A percentile compares a stretch with the other conserved stretches of the same genome.
phyloP scores from a whole-genome alignment of 352 stramenopile species.

The Pythium vanterpoolii region DNA sequence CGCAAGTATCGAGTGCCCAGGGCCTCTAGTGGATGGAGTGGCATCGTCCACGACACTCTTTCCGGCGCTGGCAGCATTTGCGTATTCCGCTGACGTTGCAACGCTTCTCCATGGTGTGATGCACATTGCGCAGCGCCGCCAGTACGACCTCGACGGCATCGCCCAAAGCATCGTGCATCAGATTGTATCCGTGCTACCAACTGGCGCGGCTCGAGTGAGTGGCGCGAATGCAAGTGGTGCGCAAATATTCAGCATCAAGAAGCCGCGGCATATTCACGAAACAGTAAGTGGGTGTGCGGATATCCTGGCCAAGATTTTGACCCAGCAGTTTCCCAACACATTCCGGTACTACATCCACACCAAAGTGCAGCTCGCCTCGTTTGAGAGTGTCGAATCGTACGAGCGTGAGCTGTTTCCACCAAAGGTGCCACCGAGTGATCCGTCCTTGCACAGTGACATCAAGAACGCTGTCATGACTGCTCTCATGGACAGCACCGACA shows the following conservation, averaged over 20 bases:
- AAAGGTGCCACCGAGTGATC: constrained; percentile 47
- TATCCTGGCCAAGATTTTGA: constrained; percentile 62
- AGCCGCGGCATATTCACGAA: constrained; percentile 35
- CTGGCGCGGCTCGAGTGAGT: constrained; percentile 17
- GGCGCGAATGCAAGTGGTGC: not conserved
- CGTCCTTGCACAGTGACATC: constrained; percentile 49
- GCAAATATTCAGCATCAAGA: constrained; percentile 39
- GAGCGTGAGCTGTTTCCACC: constrained; percentile 64
- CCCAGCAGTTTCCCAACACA: constrained; percentile 71
- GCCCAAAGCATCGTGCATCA: constrained; percentile 50
- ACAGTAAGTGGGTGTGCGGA: constrained; percentile 63
- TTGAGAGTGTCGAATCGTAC: constrained; percentile 68
- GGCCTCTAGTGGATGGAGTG: constrained; percentile 4
- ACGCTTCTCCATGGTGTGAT: constrained; percentile 62
- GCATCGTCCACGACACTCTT: constrained; percentile 35
- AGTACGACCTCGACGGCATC: constrained; percentile 40
- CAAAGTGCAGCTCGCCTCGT: constrained; percentile 64
- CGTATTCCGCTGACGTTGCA: constrained; percentile 63
- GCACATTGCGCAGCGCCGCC: constrained; percentile 50
- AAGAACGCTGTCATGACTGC: constrained; percentile 46
- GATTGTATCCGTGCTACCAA: constrained; percentile 43
- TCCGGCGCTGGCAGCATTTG: constrained; percentile 38
- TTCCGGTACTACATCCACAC: constrained; percentile 74
- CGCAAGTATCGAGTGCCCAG: constrained; percentile 18
- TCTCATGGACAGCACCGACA: constrained; percentile 45